These are phyloP conservation scores for Globisporangium perplexum DNA, from an alignment of 352 stramenopile species.

Conservation along the genomic window DNA sequence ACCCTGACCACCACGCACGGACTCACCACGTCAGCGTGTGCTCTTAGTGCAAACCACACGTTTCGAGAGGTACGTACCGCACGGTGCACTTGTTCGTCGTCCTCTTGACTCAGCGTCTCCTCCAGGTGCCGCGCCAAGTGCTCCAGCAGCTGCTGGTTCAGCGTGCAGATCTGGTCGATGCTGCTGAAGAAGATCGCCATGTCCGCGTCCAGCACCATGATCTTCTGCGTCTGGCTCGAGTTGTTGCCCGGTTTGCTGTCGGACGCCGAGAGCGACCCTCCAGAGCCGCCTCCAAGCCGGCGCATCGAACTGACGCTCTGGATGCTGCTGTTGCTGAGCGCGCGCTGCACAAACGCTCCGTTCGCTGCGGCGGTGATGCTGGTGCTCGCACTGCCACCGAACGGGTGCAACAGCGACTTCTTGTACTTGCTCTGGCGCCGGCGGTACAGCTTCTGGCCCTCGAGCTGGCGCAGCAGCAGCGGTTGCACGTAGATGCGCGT, in stretches of 20 bases:
- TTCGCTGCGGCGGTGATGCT: conserved; percentile 26
- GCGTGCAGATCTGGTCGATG: conserved; percentile 83
- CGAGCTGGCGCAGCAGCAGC: conserved; percentile 68
- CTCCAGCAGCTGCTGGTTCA: conserved; percentile 86
- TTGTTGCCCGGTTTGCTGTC: conserved; percentile 15
- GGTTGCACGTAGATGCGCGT: conserved; percentile 82
- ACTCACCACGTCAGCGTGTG: neutral
- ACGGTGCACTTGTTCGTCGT: conserved; percentile 20
- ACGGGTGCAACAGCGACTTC: conserved; percentile 46
- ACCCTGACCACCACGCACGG: conserved; percentile 29
- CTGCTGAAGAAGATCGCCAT: conserved; percentile 88
- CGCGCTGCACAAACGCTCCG: conserved; percentile 22
- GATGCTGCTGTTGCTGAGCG: conserved; percentile 41
- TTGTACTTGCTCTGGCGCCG: conserved; percentile 61
- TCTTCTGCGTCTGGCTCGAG: conserved; percentile 23
- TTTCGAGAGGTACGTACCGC: conserved; percentile 8
- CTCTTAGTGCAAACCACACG: neutral
- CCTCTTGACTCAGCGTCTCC: conserved; percentile 39
- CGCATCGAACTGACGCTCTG: conserved; percentile 29
- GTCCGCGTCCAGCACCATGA: conserved; percentile 74
- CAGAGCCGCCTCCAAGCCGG: conserved; percentile 17
- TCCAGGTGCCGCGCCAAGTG: conserved; percentile 75
- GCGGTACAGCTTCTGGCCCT: conserved; percentile 64
- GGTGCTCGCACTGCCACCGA: conserved; percentile 33
- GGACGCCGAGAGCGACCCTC: conserved; percentile 8